phyloP scores from a whole-genome alignment of 2,329 filamentous ascomycete genomes.

The Akanthomyces uredinophilus region DNA sequence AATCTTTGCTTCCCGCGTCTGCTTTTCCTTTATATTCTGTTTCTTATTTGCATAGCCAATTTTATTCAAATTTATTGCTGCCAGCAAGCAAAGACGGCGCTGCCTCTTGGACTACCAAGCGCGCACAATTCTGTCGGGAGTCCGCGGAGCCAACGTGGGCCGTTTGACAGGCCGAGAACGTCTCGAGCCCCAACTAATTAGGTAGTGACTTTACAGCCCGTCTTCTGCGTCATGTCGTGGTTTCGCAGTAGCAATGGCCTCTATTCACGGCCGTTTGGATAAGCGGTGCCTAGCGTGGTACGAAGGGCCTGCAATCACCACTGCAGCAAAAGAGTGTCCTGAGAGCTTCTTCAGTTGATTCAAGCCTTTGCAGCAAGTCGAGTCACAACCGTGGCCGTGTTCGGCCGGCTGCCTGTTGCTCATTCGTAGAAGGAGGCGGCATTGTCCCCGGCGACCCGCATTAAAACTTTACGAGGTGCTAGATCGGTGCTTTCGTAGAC shows the following conservation, averaged over 20 bases:
- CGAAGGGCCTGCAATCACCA: too few species aligned
- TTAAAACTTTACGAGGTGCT: background rate
- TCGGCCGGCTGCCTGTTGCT: background rate
- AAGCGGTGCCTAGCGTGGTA: too few species aligned
- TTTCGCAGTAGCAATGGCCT: too few species aligned
- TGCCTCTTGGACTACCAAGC: too few species aligned
- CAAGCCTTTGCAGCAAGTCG: background rate
- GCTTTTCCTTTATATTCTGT: background rate
- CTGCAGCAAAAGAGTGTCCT: background rate
- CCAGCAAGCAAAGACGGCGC: too few species aligned
- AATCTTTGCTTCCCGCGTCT: too few species aligned
- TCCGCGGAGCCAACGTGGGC: background rate
- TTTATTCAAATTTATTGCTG: too few species aligned
- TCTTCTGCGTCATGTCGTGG: too few species aligned
- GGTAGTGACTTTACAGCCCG: too few species aligned
- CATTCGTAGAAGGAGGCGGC: background rate
- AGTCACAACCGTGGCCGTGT: constrained; percentile 3
- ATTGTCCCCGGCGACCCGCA: constrained; percentile 9
- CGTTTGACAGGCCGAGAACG: background rate
- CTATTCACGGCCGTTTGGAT: too few species aligned
- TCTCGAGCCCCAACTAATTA: too few species aligned
- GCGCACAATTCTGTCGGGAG: too few species aligned
- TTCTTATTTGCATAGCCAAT: background rate
- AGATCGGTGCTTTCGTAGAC: background rate
- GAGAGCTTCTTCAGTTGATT: background rate